These are phyloP conservation scores for Alternaria consortialis DNA, from an alignment of 2,329 filamentous ascomycete genomes.

Conservation along the genomic window DNA sequence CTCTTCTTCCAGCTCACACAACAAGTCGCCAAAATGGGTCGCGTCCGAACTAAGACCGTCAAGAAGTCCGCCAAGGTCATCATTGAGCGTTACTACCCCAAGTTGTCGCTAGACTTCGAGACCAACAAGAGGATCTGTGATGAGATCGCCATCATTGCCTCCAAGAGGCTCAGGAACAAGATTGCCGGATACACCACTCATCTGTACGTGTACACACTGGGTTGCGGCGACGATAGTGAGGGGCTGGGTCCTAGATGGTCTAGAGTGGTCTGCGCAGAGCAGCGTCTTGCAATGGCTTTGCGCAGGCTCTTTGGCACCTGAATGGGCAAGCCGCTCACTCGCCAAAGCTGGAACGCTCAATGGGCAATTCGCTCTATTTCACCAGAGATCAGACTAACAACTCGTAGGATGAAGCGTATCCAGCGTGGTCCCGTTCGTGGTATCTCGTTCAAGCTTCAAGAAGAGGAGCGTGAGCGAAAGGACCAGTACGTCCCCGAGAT, in stretches of 20 bases:
- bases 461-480: slow-evolving; percentile 99
- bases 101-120: slow-evolving; percentile 99
- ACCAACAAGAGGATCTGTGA: slow-evolving; percentile 99
- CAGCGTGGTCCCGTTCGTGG: slow-evolving; percentile 98
- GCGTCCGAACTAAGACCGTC: slow-evolving; percentile 71
- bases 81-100: slow-evolving; percentile 87
- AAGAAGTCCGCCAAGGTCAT: slow-evolving; percentile 98
- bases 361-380: neutral
- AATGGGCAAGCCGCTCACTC: neutral
- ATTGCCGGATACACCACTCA: slow-evolving; percentile 86
- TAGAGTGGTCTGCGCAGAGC: slow-evolving; percentile 74
- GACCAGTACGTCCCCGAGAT: slow-evolving; percentile 99
- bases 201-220: slow-evolving; percentile 50
- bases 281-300: neutral
- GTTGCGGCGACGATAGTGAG: slow-evolving; percentile 65
- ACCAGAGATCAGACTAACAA: slow-evolving; percentile 15
- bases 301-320: neutral
- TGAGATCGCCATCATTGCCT: slow-evolving; percentile 99
- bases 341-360: neutral
- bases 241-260: slow-evolving; percentile 95
- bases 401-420: slow-evolving; percentile 94
- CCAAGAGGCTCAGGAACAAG: slow-evolving; percentile 99
- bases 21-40: slow-evolving; percentile 60
- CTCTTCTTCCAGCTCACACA: slow-evolving; percentile 33
- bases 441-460: slow-evolving; percentile 99